phyloP scores from a whole-genome alignment of 805 yeast genomes.

The Starmerella etchellsii region DNA sequence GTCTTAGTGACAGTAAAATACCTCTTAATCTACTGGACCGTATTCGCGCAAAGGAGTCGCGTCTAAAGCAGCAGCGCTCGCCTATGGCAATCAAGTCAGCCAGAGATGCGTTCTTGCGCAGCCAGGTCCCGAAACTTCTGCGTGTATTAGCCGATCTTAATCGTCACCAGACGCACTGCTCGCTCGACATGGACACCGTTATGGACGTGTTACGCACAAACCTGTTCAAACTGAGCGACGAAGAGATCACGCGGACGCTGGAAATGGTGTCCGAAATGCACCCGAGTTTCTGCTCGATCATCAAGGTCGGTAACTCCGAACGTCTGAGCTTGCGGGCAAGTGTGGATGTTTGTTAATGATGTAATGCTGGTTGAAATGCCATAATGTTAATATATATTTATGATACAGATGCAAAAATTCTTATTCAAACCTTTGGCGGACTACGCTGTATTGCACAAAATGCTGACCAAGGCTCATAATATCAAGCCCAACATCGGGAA shows the following conservation, averaged over 20 bases:
- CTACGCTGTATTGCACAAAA: slow-evolving; percentile 13
- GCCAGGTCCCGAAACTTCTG: slow-evolving; percentile 20
- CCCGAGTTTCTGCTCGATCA: slow-evolving; percentile 23
- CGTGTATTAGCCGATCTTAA: slow-evolving; percentile 18
- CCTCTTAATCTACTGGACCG: slow-evolving; percentile 21
- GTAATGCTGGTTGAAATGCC: background rate
- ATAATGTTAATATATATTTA: background rate
- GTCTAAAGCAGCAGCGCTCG: slow-evolving; percentile 2
- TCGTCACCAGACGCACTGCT: background rate
- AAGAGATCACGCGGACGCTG: slow-evolving; percentile 21
- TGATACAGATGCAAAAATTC: background rate
- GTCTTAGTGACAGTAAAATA: background rate
- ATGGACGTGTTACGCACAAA: slow-evolving; percentile 19
- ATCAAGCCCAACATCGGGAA: slow-evolving; percentile 19
- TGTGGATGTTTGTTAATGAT: background rate
- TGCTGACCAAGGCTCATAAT: slow-evolving; percentile 16
- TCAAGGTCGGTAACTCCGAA: slow-evolving; percentile 17
- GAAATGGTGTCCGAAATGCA: slow-evolving; percentile 14
- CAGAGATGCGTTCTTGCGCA: slow-evolving; percentile 17
- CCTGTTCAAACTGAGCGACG: slow-evolving; percentile 19
- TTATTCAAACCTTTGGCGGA: slow-evolving; percentile 7
- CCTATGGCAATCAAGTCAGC: slow-evolving; percentile 6
- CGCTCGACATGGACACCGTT: slow-evolving; percentile 15
- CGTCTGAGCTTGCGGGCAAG: slow-evolving; percentile 17
- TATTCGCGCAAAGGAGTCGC: slow-evolving; percentile 25